Percentiles rank a stretch among this genome's conserved stretches.
Conservation (phyloP, 1,284 basidiomycete genomes). For the Apiotrichum akiyoshidainum region DNA sequence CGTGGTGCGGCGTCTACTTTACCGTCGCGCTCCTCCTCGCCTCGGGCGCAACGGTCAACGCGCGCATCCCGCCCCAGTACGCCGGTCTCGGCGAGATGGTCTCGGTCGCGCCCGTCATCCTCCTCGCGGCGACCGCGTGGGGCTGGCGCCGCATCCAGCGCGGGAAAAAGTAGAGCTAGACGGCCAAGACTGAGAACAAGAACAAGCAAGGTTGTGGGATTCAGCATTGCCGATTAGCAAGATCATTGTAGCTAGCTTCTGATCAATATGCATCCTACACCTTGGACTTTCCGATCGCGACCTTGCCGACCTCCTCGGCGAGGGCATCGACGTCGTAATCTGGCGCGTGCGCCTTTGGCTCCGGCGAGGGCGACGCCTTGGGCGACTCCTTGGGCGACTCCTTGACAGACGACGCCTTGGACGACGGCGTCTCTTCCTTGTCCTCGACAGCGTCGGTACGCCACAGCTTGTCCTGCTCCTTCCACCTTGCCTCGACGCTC, state of each 20-base stretch:
- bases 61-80: conserved; percentile 11
- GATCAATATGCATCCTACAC: neutral
- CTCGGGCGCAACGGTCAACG: conserved; percentile 11
- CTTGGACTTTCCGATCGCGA: conserved; percentile 1
- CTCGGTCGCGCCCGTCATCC: conserved; percentile 7
- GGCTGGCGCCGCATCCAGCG: neutral
- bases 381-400: conserved; percentile 7
- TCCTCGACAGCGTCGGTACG: neutral
- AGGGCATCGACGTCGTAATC: conserved; percentile 6
- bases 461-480: conserved; percentile 9
- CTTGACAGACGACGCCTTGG: conserved; percentile 6
- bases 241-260: neutral
- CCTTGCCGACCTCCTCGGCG: neutral
- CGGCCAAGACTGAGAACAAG: too few species aligned
- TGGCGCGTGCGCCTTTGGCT: neutral
- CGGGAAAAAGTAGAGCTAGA: too few species aligned
- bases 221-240: too few species aligned
- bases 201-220: too few species aligned
- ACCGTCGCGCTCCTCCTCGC: neutral
- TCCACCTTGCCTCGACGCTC: conserved; percentile 34
- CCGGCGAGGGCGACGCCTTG: neutral
- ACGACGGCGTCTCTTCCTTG: neutral
- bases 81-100: conserved; percentile 15
- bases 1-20: conserved; percentile 13
- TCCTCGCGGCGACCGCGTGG: neutral